Conservation (phyloP, 129 eudicot species). For the Flaveria brownii region DNA sequence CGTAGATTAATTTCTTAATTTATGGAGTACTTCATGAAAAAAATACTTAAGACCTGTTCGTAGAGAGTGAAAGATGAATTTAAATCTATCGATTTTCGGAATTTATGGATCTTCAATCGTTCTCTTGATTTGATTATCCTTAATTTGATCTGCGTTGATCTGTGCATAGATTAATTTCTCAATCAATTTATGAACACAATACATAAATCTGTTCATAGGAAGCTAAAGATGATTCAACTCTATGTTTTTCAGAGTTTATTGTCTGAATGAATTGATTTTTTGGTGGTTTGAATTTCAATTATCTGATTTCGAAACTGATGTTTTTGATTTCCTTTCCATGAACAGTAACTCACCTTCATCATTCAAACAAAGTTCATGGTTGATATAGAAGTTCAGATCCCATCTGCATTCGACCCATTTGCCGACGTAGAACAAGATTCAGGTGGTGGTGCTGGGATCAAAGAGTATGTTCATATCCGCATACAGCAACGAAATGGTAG, state of each 20-base stretch:
- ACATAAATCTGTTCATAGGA: background rate
- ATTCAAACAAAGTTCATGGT: constrained; percentile 63
- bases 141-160: background rate
- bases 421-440: constrained; percentile 64
- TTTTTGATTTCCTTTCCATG: background rate
- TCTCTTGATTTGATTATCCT: background rate
- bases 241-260: background rate
- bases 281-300: too few relatives aligned
- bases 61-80: too few relatives aligned
- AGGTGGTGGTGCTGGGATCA: constrained; percentile 61
- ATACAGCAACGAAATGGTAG: constrained; percentile 91
- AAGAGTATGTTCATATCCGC: constrained; percentile 92
- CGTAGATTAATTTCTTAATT: background rate
- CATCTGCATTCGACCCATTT: constrained; percentile 78
- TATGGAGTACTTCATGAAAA: too few relatives aligned
- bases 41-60: too few relatives aligned
- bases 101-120: background rate
- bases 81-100: too few relatives aligned
- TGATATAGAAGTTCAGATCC: constrained; percentile 67
- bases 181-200: background rate
- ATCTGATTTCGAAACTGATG: background rate
- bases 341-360: constrained; percentile 1
- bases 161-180: background rate
- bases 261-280: too few relatives aligned
- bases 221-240: background rate